These are phyloP conservation scores for Hypoxylon sp. DNA, from an alignment of 2,329 filamentous ascomycete species.

Conservation along the genomic window DNA sequence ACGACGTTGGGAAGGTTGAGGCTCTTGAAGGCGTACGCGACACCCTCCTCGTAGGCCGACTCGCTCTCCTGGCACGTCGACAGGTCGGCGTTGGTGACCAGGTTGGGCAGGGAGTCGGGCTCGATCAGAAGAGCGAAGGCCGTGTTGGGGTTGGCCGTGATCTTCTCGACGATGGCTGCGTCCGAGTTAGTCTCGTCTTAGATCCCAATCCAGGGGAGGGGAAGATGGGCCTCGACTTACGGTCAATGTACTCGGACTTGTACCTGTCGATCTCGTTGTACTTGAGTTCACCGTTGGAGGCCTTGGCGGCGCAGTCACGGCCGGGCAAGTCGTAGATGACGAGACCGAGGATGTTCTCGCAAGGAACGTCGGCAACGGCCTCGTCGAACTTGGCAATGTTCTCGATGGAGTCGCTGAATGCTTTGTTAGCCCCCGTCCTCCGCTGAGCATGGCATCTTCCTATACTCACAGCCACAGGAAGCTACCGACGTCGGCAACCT, in stretches of 20 bases:
- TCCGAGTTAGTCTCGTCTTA: constrained; percentile 1
- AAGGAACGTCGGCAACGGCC: constrained; percentile 56
- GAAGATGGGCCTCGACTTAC: constrained; percentile 37
- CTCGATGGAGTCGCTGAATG: constrained; percentile 56
- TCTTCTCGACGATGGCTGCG: constrained; percentile 51
- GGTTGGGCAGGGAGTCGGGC: constrained; percentile 66
- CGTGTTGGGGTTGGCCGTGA: constrained; percentile 56
- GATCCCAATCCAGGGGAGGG: neutral
- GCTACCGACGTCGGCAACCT: constrained; percentile 61
- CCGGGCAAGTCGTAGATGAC: constrained; percentile 68
- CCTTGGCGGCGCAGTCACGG: constrained; percentile 65
- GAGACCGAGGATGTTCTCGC: constrained; percentile 53
- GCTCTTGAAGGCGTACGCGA: constrained; percentile 59
- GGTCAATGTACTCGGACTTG: constrained; percentile 62
- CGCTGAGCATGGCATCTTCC: neutral
- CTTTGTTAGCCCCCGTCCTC: constrained; percentile 14
- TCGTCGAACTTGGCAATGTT: constrained; percentile 59
- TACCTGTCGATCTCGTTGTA: constrained; percentile 60
- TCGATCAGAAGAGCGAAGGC: constrained; percentile 59
- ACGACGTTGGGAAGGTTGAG: constrained; percentile 66
- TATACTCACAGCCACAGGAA: constrained; percentile 61
- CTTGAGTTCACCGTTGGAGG: constrained; percentile 66
- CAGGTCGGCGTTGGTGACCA: constrained; percentile 64
- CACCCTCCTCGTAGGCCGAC: constrained; percentile 58
- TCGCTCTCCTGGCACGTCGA: constrained; percentile 58